These are phyloP conservation scores for Paramecium sonneborni DNA, from an alignment of 73 alveolate species.

Conservation along the genomic window DNA sequence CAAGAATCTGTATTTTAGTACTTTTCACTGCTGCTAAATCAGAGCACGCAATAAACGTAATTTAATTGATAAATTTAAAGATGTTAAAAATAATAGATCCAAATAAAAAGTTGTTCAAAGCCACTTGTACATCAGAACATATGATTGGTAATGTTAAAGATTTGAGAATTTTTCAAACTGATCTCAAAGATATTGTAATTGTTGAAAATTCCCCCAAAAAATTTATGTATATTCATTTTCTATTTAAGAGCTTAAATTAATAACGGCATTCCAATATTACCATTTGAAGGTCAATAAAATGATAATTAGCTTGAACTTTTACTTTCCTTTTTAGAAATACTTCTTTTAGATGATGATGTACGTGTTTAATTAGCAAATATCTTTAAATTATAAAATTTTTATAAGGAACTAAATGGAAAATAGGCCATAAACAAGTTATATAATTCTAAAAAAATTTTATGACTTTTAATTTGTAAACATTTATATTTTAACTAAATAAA, in stretches of 20 bases:
- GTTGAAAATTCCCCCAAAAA: conserved; percentile 34
- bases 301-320: conserved; percentile 6
- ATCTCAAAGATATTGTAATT: conserved; percentile 26
- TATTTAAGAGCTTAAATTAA: conserved; percentile 2
- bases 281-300: neutral
- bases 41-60: conserved; percentile 41
- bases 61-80: conserved; percentile 1
- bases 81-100: conserved; percentile 42
- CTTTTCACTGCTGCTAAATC: conserved; percentile 7
- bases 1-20: neutral
- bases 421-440: neutral
- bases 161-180: neutral
- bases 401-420: neutral
- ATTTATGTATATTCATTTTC: neutral
- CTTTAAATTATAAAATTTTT: neutral
- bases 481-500: neutral
- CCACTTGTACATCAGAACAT: neutral
- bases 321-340: neutral
- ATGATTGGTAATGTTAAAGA: neutral
- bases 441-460: neutral
- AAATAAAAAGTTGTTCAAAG: neutral
- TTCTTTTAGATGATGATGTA: neutral
- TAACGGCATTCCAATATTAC: conserved; percentile 27
- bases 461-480: neutral
- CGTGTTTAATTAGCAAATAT: neutral